These are phyloP conservation scores for Themeda triandra DNA, from an alignment of 176 grass and related monocot species.

Conservation along the genomic window DNA sequence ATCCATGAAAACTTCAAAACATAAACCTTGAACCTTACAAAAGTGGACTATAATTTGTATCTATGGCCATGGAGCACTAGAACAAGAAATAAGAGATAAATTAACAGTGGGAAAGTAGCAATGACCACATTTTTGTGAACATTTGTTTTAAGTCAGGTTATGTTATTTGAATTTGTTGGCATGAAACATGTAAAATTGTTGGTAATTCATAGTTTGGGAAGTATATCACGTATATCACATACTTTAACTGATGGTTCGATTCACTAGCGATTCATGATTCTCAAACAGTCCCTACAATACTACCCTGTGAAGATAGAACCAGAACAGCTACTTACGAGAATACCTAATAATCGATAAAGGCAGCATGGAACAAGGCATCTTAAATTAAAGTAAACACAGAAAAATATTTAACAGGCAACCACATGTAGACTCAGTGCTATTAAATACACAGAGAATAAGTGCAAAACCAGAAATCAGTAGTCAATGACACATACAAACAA, in stretches of 20 bases:
- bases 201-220: background rate
- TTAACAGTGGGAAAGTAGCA: too few relatives aligned
- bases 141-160: too few relatives aligned
- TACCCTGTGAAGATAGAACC: background rate
- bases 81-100: too few relatives aligned
- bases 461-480: background rate
- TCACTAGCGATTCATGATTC: background rate
- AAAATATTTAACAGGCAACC: background rate
- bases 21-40: slow-evolving; percentile 6
- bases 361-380: background rate
- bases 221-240: too few relatives aligned
- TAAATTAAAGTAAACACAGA: background rate
- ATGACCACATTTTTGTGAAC: too few relatives aligned
- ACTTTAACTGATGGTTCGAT: background rate
- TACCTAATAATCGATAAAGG: background rate
- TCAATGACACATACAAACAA: background rate
- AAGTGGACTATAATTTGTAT: background rate
- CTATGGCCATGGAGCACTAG: background rate
- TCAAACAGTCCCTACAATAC: background rate
- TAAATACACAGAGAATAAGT: background rate
- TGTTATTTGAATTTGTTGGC: background rate
- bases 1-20: background rate
- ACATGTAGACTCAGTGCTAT: background rate
- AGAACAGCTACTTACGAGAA: background rate
- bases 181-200: background rate